These are phyloP conservation scores for Solanum hybrid DNA, from an alignment of 305 asterid species.

Conservation along the genomic window DNA sequence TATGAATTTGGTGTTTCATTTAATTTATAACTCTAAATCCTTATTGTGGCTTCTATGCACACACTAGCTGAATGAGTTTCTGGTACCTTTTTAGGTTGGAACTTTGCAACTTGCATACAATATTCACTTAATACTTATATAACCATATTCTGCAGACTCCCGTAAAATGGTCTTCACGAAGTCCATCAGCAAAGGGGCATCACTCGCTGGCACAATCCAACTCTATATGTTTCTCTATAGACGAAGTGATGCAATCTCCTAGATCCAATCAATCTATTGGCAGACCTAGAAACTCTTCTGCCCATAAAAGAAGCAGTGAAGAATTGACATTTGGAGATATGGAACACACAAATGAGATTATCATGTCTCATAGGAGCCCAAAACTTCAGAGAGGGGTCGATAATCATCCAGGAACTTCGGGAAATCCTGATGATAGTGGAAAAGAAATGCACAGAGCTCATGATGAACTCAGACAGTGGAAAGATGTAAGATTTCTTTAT, in stretches of 20 bases:
- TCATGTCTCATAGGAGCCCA: constrained; percentile 40
- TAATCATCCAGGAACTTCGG: constrained; percentile 18
- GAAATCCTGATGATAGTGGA: constrained; percentile 27
- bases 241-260: constrained; percentile 24
- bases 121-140: background rate
- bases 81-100: background rate
- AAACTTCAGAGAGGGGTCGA: constrained; percentile 47
- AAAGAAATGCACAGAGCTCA: constrained; percentile 17
- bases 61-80: background rate
- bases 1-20: background rate
- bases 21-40: background rate
- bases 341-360: constrained; percentile 26
- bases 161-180: constrained; percentile 29
- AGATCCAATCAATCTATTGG: constrained; percentile 27
- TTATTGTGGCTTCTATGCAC: background rate
- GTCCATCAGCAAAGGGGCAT: constrained; percentile 32
- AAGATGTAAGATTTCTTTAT: constrained; percentile 45
- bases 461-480: constrained; percentile 44
- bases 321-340: constrained; percentile 31
- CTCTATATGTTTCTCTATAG: background rate
- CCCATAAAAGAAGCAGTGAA: constrained; percentile 46
- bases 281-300: constrained; percentile 23
- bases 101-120: background rate
- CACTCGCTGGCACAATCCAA: constrained; percentile 1
- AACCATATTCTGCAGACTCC: constrained; percentile 31